Evolutionary conservation across 495 filamentous ascomycete species (phyloP).

Genomic region (Hypoxylon fragiforme): DNA sequence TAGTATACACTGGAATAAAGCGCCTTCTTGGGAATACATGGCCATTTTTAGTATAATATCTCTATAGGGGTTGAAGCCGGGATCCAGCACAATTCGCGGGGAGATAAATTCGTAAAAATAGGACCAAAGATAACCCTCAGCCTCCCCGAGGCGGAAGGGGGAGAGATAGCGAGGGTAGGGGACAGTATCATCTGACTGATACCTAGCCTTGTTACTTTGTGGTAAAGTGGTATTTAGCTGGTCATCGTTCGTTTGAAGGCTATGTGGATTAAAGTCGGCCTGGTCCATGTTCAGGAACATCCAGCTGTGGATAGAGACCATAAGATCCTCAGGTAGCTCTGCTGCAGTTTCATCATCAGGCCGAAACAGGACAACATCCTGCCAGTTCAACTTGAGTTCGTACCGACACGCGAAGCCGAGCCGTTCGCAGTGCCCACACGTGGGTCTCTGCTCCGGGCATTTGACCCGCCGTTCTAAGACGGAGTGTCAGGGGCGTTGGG

Average conservation of each 20-base stretch:
- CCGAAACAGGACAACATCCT: constrained; percentile 13
- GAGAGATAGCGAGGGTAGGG: constrained; percentile 20
- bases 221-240: background rate
- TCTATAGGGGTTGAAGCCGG: constrained; percentile 20
- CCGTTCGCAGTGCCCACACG: constrained; percentile 20
- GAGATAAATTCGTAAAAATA: constrained; percentile 23
- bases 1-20: constrained; percentile 27
- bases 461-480: constrained; percentile 24
- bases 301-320: constrained; percentile 24
- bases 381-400: constrained; percentile 26
- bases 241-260: background rate
- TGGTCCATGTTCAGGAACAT: constrained; percentile 26
- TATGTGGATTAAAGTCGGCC: constrained; percentile 11
- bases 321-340: constrained; percentile 13
- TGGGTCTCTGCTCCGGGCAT: constrained; percentile 23
- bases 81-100: constrained; percentile 22
- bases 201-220: background rate
- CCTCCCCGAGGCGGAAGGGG: constrained; percentile 17
- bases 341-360: background rate
- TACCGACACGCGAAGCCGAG: constrained; percentile 28
- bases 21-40: constrained; percentile 10
- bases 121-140: constrained; percentile 21
- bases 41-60: constrained; percentile 24
- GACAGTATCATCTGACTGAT: background rate
- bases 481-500: constrained; percentile 1